Evolutionary conservation across 2,329 filamentous ascomycete genomes (phyloP).

Genomic region (Aspergillus melleus): DNA sequence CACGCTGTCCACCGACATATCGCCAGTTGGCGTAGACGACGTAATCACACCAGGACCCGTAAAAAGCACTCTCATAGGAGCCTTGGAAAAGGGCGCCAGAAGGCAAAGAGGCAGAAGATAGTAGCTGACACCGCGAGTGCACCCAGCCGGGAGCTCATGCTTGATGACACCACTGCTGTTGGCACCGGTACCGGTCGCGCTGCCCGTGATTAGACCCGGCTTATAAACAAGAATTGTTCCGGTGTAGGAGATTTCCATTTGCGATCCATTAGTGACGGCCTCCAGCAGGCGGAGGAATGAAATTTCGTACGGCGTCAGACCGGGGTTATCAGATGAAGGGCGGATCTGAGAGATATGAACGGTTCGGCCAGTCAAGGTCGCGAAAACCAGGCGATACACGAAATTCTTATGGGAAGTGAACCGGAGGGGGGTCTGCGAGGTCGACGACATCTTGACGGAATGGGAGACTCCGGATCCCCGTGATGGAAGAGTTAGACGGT

Average conservation of each 20-base stretch:
- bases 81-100: conserved; percentile 89
- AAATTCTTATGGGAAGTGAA: conserved; percentile 86
- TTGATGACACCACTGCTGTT: conserved; percentile 69
- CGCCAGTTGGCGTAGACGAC: conserved; percentile 75
- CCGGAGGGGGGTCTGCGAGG: conserved; percentile 57
- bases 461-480: conserved; percentile 14
- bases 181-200: conserved; percentile 72
- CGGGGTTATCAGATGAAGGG: conserved; percentile 77
- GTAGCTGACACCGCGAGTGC: conserved; percentile 81
- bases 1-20: conserved; percentile 90
- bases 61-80: conserved; percentile 85
- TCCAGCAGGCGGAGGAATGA: conserved; percentile 95
- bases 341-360: conserved; percentile 94
- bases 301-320: conserved; percentile 87
- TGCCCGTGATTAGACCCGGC: conserved; percentile 88
- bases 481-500: conserved; percentile 2
- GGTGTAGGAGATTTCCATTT: conserved; percentile 94
- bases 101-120: conserved; percentile 88
- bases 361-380: conserved; percentile 85
- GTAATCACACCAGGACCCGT: conserved; percentile 92
- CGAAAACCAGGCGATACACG: conserved; percentile 78
- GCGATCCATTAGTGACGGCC: conserved; percentile 89
- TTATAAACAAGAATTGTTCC: conserved; percentile 91
- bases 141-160: conserved; percentile 75
- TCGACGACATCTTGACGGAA: conserved; percentile 35